These are phyloP conservation scores for Aristolochia californica DNA, from an alignment of 164 flowering plant genomes.

Conservation along the genomic window DNA sequence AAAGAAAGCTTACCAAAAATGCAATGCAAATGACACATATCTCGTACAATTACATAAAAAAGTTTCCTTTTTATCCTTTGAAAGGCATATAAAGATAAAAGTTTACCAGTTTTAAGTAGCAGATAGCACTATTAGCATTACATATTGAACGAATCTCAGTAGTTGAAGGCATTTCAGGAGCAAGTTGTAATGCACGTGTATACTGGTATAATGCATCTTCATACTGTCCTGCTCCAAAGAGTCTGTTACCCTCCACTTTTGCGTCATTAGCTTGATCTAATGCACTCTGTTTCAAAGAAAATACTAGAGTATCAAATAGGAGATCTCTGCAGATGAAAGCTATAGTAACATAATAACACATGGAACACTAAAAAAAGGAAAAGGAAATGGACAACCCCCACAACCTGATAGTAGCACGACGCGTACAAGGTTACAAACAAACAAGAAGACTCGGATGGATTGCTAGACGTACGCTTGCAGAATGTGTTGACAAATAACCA, in stretches of 20 bases:
- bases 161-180: slow-evolving; percentile 40
- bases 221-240: slow-evolving; percentile 51
- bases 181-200: slow-evolving; percentile 47
- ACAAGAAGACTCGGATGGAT: no score
- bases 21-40: no score
- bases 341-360: no score
- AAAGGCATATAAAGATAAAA: background rate
- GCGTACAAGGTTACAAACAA: no score
- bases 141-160: slow-evolving; percentile 77
- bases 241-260: slow-evolving; percentile 63
- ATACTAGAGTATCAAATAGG: background rate
- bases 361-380: no score
- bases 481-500: no score
- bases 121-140: slow-evolving; percentile 65
- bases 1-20: no score
- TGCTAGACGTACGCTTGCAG: no score
- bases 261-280: slow-evolving; percentile 60
- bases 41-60: no score
- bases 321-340: background rate
- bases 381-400: no score
- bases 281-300: slow-evolving; percentile 34
- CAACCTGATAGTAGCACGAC: no score
- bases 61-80: no score
- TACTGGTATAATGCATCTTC: slow-evolving; percentile 73
- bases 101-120: slow-evolving; percentile 68